Evolutionary conservation across 805 yeast genomes (phyloP), one percentile per base, ranked within the genome.

Genomic region (Yamadazyma laniorum): DNA sequence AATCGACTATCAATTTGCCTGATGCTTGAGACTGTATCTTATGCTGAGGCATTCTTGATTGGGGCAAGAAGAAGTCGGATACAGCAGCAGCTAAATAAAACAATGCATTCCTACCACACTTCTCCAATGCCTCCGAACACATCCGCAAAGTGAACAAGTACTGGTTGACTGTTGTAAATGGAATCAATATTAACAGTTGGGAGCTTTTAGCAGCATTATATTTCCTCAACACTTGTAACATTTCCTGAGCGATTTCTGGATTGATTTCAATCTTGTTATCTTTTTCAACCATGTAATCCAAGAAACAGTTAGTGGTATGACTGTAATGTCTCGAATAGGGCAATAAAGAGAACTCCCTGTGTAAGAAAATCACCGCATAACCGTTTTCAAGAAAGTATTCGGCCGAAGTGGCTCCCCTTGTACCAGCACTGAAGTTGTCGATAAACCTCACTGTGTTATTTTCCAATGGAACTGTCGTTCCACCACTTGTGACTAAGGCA

Each of bases 71-170:
- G 62, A 93, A 93, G 58, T 93, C 99, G 6, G 96, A 86, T 0
- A 93, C 99, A 0, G 99, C 99, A 6, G 99, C 98, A 0, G 99
- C 99, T 37, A 93, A 70, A 56, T 83, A 93, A 56, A 91, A 87
- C 28, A 93, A 58, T 0, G 89, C 86, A 38, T 65, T 67, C 4
- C 72, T 59, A 3, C 80, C 84, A 27, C 76, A 58, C 3, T 64
- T 62, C 37, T 80, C 74, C 53, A 91, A 59, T 29, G 72, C 68
- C 45, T 73, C 72, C 1, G 93, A 82, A 7, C 86, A 67, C 25
- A 79, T 63, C 46, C 81, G 79, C 48, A 93, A 68, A 0, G 96
- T 87, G 72, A 86, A 91, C 39, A 93, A 63, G 52, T 93, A 93
- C 58, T 93, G 97, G 56, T 87, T 89, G 13, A 93, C 96, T 0